Evolutionary conservation across 2,329 filamentous ascomycete genomes (phyloP).

Genomic region (Epichloe uncinata): DNA sequence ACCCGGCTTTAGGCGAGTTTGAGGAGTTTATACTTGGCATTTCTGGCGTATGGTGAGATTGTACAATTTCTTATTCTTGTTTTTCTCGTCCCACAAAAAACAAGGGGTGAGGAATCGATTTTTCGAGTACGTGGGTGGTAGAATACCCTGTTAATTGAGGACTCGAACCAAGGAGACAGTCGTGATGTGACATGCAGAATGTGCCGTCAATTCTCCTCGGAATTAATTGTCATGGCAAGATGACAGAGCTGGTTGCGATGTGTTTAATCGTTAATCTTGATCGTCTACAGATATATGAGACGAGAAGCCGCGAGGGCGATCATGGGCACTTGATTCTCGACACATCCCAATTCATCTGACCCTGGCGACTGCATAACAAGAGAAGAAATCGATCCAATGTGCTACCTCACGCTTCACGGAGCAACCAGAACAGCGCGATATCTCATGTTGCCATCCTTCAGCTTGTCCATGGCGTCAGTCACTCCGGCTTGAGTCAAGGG

Average conservation of each 20-base stretch:
- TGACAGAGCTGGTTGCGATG: not conserved
- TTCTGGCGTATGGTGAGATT: conserved; percentile 2
- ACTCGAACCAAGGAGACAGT: not conserved
- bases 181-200: not conserved
- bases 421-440: conserved; percentile 5
- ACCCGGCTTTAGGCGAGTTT: not conserved
- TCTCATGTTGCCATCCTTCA: conserved; percentile 17
- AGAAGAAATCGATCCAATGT: not conserved
- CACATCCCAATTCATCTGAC: too few species aligned
- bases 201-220: too few species aligned
- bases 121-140: not conserved
- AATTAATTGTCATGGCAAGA: too few species aligned
- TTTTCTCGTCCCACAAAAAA: not conserved
- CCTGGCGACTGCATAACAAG: too few species aligned
- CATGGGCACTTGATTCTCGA: too few species aligned
- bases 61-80: not conserved
- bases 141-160: conserved; percentile 1
- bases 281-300: not conserved
- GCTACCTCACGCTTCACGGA: not conserved
- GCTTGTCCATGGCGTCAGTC: conserved; percentile 18
- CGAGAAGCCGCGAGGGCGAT: too few species aligned
- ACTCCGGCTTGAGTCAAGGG: conserved; percentile 27
- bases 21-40: conserved; percentile 2
- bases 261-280: not conserved
- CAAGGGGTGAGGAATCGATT: too few species aligned